These are phyloP conservation scores for Mariannaea elegans DNA, from an alignment of 2,329 filamentous ascomycete species.

Conservation along the genomic window DNA sequence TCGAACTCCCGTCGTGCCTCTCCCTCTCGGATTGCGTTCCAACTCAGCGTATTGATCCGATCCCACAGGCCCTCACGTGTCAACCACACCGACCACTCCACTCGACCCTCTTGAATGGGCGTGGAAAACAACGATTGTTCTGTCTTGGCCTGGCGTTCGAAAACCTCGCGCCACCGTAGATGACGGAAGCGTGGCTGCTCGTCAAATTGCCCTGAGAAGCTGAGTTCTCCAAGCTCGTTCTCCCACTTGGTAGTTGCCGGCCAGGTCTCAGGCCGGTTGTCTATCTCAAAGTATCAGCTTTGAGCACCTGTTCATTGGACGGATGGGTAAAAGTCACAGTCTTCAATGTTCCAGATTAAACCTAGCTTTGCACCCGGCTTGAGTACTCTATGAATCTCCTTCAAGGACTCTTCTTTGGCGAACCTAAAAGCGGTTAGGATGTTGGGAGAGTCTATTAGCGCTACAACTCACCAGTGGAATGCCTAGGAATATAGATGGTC, in stretches of 20 bases:
- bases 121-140: constrained; percentile 63
- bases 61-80: constrained; percentile 70
- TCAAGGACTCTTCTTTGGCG: constrained; percentile 67
- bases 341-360: constrained; percentile 79
- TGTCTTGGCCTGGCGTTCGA: constrained; percentile 64
- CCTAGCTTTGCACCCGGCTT: constrained; percentile 68
- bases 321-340: constrained; percentile 58
- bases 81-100: constrained; percentile 57
- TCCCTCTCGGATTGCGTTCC: constrained; percentile 68
- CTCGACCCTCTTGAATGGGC: constrained; percentile 64
- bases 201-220: constrained; percentile 61
- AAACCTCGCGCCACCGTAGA: constrained; percentile 69
- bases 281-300: constrained; percentile 47
- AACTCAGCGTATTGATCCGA: constrained; percentile 72
- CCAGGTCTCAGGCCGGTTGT: constrained; percentile 70
- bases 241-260: constrained; percentile 68
- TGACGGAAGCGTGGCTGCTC: constrained; percentile 72
- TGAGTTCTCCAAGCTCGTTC: constrained; percentile 66
- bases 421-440: constrained; percentile 61
- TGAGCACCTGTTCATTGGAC: no score
- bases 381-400: constrained; percentile 73
- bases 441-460: background rate
- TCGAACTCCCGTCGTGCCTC: constrained; percentile 58
- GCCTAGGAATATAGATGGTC: constrained; percentile 44
- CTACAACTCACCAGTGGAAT: constrained; percentile 62